Evolutionary conservation across 257 asterid genomes (phyloP), one percentile per base, ranked within the genome.

Genomic region (Rhazya stricta): DNA sequence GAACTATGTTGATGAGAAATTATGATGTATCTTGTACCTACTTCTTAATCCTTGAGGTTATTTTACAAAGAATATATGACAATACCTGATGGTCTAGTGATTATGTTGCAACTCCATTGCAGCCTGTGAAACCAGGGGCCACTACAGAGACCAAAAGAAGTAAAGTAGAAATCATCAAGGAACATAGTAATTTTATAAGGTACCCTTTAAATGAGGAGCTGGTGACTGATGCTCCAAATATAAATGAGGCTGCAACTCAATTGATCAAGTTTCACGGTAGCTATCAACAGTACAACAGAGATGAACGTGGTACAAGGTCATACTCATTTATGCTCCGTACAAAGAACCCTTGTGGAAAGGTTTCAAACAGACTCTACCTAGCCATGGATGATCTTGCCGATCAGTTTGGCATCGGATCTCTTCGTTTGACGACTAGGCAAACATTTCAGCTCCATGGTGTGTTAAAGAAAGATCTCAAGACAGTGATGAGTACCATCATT

Each of bases 231-330:
- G 88, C 97, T 58, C 89, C 95, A 1, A 89, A 89, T 79, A 81
- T 94, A 53, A 91, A 90, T 48, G 99, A 94, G 85, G 86, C 97
- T 67, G 97, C 99, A 41, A 90, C 85, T 68, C 97, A 92, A 76
- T 74, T 94, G 81, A 94, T 94, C 86, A 94, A 94, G 97, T 94
- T 94, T 83, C 99, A 94, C 78, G 99, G 99, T 63, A 94, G 99
- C 86, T 94, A 94, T 77, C 97, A 90, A 77, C 99, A 92, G 82
- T 92, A 90, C 74, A 79, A 94, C 75, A 87, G 99, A 88, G 99
- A 94, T 41, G 97, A 92, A 76, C 99, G 99, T 61, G 94, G 99
- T 29, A 45, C 70, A 12, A 92, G 77, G 80, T 88, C 96, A 30
- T 94, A 92, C 86, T 90, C 99, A 0, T 94, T 92, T 77, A 92